These are phyloP conservation scores for Cordyceps javanica DNA, from an alignment of 2,329 filamentous ascomycete genomes.

Conservation along the genomic window DNA sequence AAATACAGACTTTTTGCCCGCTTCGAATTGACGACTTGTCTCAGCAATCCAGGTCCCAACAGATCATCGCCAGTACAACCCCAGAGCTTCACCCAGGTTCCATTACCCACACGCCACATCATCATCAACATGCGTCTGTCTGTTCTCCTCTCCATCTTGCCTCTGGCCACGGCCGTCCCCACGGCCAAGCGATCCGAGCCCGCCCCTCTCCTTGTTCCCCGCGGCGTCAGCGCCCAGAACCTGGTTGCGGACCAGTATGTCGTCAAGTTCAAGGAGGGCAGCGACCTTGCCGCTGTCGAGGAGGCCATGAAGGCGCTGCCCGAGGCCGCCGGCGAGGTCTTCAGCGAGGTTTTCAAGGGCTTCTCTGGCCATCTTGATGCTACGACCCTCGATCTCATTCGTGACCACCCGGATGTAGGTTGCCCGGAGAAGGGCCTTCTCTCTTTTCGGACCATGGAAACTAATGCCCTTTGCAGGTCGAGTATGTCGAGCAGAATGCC, in stretches of 20 bases:
- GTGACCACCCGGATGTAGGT: constrained; percentile 14
- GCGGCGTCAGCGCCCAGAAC: constrained; percentile 3
- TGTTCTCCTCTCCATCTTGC: not conserved
- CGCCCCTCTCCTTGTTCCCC: constrained; percentile 16
- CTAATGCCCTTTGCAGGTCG: constrained; percentile 18
- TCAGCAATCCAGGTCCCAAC: not conserved
- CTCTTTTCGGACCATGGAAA: not conserved
- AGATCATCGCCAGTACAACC: not conserved
- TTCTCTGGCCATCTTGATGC: constrained; percentile 15
- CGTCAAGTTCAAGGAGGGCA: constrained; percentile 19
- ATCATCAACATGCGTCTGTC: not conserved
- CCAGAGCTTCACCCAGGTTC: too few relatives aligned
- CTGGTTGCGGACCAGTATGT: constrained; percentile 19
- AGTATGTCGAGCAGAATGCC: constrained; percentile 31
- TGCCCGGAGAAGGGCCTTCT: not conserved
- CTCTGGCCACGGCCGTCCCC: not conserved
- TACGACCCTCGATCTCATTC: constrained; percentile 5
- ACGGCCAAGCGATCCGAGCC: constrained; percentile 11
- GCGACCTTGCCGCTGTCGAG: constrained; percentile 10
- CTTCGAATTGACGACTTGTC: not conserved
- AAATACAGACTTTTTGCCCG: not conserved
- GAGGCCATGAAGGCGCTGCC: constrained; percentile 12
- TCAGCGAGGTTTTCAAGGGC: constrained; percentile 13
- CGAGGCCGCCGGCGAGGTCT: constrained; percentile 10
- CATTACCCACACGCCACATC: not conserved